These are phyloP conservation scores for Boechera stricta DNA, from an alignment of 345 rosid species.

Conservation along the genomic window DNA sequence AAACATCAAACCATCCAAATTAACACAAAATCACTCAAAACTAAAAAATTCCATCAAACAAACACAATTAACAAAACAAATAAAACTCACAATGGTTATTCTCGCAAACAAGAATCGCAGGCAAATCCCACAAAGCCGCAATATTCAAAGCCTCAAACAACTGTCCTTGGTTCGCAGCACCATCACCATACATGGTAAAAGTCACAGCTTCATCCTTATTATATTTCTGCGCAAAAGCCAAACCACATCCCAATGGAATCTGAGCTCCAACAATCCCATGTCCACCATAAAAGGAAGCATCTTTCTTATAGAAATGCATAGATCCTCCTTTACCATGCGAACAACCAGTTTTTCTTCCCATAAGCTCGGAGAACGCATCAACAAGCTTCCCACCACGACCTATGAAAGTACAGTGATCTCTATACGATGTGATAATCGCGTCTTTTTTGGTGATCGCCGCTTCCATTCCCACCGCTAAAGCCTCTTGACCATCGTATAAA, in stretches of 20 bases:
- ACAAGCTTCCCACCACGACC: slow-evolving; percentile 84
- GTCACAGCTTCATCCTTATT: slow-evolving; percentile 82
- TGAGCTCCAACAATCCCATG: slow-evolving; percentile 99
- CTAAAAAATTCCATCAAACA: neutral
- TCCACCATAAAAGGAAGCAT: slow-evolving; percentile 85
- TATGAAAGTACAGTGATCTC: slow-evolving; percentile 89
- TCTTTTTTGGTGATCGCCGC: slow-evolving; percentile 87
- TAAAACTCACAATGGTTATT: slow-evolving; percentile 79
- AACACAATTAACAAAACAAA: neutral
- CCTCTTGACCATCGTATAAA: slow-evolving; percentile 97
- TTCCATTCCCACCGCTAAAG: slow-evolving; percentile 92
- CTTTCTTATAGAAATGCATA: slow-evolving; percentile 97
- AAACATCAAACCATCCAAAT: slow-evolving; percentile 30
- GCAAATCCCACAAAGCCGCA: slow-evolving; percentile 95
- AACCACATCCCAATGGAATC: slow-evolving; percentile 90
- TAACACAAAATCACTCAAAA: neutral
- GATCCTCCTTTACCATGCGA: slow-evolving; percentile 97
- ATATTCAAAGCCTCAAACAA: slow-evolving; percentile 95
- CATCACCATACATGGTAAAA: slow-evolving; percentile 88
- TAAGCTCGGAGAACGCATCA: slow-evolving; percentile 83
- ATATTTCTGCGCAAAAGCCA: slow-evolving; percentile 97
- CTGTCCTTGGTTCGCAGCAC: slow-evolving; percentile 98
- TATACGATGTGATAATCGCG: slow-evolving; percentile 81
- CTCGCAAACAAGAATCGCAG: slow-evolving; percentile 94
- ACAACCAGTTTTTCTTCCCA: slow-evolving; percentile 92